Base-by-base conservation (phyloP, 2,329 filamentous ascomycete species). In the Colletotrichum chrysophilum region DNA sequence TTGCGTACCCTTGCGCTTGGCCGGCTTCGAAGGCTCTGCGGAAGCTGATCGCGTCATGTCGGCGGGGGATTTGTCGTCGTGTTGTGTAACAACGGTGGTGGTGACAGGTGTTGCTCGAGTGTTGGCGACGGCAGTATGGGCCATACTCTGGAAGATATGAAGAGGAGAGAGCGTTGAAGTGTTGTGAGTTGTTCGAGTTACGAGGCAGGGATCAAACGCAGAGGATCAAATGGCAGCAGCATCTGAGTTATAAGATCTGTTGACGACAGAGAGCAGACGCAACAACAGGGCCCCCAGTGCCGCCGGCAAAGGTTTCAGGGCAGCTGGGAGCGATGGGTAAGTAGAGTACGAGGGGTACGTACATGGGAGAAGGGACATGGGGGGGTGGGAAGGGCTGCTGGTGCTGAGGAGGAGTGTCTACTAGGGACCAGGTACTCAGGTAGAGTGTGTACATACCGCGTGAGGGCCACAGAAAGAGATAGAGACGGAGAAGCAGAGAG, bases 1-100 rank as follows among this genome's bases (percentile, higher is more conserved):
- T 67, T 67, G 38, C 82, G 80, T 83, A 87, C 87, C 87, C 82
- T 89, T 89, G 75, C 86, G 81, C 83, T 88, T 89, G 78, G 84
- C 82, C 30, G 83, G 77, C 82, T 87, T 88, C 77, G 81, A 77
- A 18, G 86, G 84, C 79, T 88, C 86, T 77, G 83, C 84, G 71
- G 87, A 87, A 69, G 85, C 83, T 80, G 86, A 86, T 76, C 84
- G 85, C 75, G 83, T 81, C 85, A 87, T 86, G 74, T 77, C 75
- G 36, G 58, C 65, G 34, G 75, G 52, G 71, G 52, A 55, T 64
- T 75, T 75, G 61, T 67, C 62, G 66, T 71, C 65, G 38, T 75
- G 71, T 56, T 75, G 75, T 67, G 71, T 26, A 75, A 75, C 71
- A 72, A 67, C 73, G 56, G 30, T 56, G 43, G 56, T 64, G 52